These are phyloP conservation scores for Alternaria hordeiaustralica DNA, from an alignment of 2,329 filamentous ascomycete genomes.

Conservation along the genomic window DNA sequence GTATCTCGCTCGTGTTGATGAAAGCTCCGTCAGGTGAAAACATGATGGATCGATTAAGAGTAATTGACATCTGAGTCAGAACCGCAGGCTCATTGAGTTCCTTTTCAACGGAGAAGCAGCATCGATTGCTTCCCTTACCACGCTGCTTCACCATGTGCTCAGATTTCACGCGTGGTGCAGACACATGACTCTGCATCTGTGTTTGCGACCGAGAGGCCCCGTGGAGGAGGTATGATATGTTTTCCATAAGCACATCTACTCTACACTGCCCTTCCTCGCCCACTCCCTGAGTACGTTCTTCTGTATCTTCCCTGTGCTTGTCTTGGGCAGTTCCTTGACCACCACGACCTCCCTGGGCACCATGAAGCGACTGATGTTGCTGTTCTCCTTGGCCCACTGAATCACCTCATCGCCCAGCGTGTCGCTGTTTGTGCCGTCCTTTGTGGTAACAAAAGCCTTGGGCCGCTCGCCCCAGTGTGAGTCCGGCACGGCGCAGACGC, in stretches of 20 bases:
- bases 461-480: conserved; percentile 95
- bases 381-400: conserved; percentile 81
- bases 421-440: conserved; percentile 61
- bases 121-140: not conserved
- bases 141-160: not conserved
- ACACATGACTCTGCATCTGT: not conserved
- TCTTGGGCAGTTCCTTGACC: conserved; percentile 90
- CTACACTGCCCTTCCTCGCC: conserved; percentile 64
- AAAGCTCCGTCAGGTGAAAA: not conserved
- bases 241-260: not conserved
- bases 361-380: conserved; percentile 90
- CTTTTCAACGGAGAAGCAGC: not conserved
- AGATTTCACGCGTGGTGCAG: not conserved
- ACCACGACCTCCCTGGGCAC: conserved; percentile 75
- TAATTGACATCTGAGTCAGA: not conserved
- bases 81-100: not conserved
- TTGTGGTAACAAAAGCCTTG: conserved; percentile 88
- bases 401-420: conserved; percentile 74
- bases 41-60: not conserved
- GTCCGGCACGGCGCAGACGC: conserved; percentile 86
- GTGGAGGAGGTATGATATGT: not conserved
- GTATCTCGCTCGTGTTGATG: not conserved
- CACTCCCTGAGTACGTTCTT: conserved; percentile 92
- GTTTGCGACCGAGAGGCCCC: not conserved
- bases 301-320: conserved; percentile 93